Conservation (phyloP, 2,329 filamentous ascomycete genomes). For the Hymenoscyphus salicellus region DNA sequence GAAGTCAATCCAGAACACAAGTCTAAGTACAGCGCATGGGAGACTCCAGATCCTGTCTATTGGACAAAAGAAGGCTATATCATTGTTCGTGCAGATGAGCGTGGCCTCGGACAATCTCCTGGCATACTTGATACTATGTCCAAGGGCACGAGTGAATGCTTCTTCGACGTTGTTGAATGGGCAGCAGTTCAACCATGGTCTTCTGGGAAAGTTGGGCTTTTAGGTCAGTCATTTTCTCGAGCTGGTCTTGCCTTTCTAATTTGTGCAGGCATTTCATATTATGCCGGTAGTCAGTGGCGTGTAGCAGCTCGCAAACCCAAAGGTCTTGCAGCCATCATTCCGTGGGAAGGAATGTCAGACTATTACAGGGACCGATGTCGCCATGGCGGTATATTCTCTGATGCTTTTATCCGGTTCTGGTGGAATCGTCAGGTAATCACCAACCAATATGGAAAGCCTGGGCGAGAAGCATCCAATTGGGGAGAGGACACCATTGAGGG, state of each 20-base stretch:
- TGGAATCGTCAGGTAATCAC: slow-evolving; percentile 63
- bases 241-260: no score
- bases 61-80: slow-evolving; percentile 44
- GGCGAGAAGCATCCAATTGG: slow-evolving; percentile 33
- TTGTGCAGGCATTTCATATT: no score
- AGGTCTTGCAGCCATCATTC: slow-evolving; percentile 49
- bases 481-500: slow-evolving; percentile 53
- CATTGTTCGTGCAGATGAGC: slow-evolving; percentile 47
- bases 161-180: slow-evolving; percentile 53
- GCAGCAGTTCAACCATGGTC: slow-evolving; percentile 49
- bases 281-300: slow-evolving; percentile 47
- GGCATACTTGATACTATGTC: slow-evolving; percentile 54
- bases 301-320: slow-evolving; percentile 51
- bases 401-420: slow-evolving; percentile 61
- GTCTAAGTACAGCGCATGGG: slow-evolving; percentile 43
- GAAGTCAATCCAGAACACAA: slow-evolving; percentile 44
- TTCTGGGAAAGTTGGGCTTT: slow-evolving; percentile 45
- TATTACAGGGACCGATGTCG: slow-evolving; percentile 56
- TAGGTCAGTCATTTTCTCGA: no score
- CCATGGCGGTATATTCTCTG: slow-evolving; percentile 60
- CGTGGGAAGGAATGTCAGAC: slow-evolving; percentile 56
- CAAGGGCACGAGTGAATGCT: slow-evolving; percentile 48
- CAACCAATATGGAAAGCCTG: slow-evolving; percentile 67
- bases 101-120: slow-evolving; percentile 50
- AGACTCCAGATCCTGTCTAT: slow-evolving; percentile 44